These are phyloP conservation scores for Microbotryum violaceum DNA, from an alignment of 1,284 basidiomycete species.

Conservation along the genomic window DNA sequence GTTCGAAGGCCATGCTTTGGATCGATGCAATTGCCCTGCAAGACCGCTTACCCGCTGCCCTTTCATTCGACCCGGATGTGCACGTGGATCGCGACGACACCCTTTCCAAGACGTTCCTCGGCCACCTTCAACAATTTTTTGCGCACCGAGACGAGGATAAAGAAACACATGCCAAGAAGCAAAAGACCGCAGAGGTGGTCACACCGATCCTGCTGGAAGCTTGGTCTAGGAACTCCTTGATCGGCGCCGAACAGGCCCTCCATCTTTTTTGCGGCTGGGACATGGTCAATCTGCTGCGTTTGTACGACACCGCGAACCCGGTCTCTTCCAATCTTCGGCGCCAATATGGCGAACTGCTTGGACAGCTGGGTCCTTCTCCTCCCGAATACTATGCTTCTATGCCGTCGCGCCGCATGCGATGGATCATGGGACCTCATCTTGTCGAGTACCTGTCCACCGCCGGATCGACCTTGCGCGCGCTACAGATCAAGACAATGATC, in stretches of 20 bases:
- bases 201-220: conserved; percentile 4
- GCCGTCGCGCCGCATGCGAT: no score
- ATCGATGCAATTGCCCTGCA: no score
- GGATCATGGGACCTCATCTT: background rate
- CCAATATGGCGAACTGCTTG: conserved; percentile 18
- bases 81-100: no score
- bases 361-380: conserved; percentile 10
- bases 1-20: no score
- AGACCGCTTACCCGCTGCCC: no score
- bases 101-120: no score
- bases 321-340: background rate
- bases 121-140: no score
- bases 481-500: conserved; percentile 2
- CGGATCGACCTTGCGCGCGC: conserved; percentile 9
- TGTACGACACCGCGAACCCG: no score
- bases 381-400: background rate
- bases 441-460: conserved; percentile 1
- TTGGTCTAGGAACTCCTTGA: background rate
- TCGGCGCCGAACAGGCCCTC: conserved; percentile 12
- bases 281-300: background rate
- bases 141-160: no score
- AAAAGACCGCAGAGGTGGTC: no score
- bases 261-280: conserved; percentile 2
- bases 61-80: no score
- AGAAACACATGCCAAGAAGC: no score